These are phyloP conservation scores for Plectosphaerella sp. DNA, from an alignment of 2,329 filamentous ascomycete genomes.

Conservation along the genomic window DNA sequence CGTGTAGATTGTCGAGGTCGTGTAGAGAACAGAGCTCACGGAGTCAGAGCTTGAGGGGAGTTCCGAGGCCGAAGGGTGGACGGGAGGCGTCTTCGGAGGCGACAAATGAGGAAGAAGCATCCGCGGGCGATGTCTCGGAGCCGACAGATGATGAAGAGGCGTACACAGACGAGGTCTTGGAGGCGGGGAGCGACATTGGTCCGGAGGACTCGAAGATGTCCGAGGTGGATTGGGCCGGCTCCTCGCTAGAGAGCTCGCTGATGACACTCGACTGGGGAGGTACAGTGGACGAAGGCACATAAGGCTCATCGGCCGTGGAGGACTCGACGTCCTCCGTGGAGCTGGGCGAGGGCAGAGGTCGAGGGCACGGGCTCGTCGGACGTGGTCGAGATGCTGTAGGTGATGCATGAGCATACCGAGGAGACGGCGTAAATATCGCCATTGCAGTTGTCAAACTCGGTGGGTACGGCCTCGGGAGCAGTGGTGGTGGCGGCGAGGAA, in stretches of 20 bases:
- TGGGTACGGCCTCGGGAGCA: slow-evolving; percentile 20
- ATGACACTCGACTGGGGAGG: not conserved
- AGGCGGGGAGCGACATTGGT: too few species aligned
- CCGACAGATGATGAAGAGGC: too few species aligned
- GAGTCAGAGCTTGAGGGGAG: not conserved
- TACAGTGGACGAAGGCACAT: not conserved
- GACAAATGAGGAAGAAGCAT: too few species aligned
- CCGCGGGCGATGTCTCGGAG: too few species aligned
- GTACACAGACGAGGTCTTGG: too few species aligned
- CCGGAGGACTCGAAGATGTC: too few species aligned
- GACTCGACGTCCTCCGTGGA: not conserved
- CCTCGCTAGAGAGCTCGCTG: not conserved
- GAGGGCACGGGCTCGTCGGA: not conserved
- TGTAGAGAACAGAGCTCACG: not conserved
- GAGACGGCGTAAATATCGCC: slow-evolving; percentile 13
- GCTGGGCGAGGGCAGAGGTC: too few species aligned
- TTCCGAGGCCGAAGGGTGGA: not conserved
- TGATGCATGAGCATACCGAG: slow-evolving; percentile 33
- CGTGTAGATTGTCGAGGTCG: slow-evolving; percentile 13
- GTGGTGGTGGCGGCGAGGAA: slow-evolving; percentile 24
- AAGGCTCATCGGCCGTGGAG: not conserved
- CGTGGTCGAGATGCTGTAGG: slow-evolving; percentile 16
- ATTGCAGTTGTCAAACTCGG: slow-evolving; percentile 24
- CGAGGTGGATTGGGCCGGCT: too few species aligned
- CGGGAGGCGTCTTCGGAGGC: too few species aligned